phyloP scores from a whole-genome alignment of 148 eudicot genomes.

The Vaccinium darrowii region DNA sequence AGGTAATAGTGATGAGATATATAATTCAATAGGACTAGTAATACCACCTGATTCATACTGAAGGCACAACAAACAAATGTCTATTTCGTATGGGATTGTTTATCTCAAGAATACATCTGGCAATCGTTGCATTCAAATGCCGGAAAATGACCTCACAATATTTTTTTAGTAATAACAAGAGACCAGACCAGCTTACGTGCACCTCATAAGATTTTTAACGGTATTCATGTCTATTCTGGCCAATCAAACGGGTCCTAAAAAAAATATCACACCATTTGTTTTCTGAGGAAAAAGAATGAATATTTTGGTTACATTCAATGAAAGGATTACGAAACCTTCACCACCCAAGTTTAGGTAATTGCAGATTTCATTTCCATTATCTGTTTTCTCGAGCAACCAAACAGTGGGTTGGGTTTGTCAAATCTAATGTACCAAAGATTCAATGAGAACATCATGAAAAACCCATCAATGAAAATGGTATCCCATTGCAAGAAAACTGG shows the following conservation, averaged over 20 bases:
- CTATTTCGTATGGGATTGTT: background rate
- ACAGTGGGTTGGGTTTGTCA: background rate
- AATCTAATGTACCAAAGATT: background rate
- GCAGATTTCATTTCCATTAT: background rate
- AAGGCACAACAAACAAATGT: background rate
- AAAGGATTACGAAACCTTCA: background rate
- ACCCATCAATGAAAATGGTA: background rate
- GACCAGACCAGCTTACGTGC: background rate
- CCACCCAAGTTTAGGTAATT: background rate
- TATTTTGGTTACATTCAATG: background rate
- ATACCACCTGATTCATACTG: background rate
- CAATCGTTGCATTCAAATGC: background rate
- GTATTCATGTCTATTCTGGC: background rate
- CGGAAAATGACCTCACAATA: background rate
- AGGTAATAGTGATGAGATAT: background rate
- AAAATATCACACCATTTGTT: background rate
- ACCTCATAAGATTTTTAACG: background rate
- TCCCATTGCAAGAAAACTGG: background rate
- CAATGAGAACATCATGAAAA: background rate
- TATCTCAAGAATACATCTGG: background rate
- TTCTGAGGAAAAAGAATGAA: background rate
- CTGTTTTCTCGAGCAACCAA: slow-evolving; percentile 10
- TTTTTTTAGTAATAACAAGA: background rate
- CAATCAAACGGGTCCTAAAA: background rate
- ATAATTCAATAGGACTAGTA: background rate